Conservation (phyloP, 2,329 filamentous ascomycete species). For the Monosporascus sp. region DNA sequence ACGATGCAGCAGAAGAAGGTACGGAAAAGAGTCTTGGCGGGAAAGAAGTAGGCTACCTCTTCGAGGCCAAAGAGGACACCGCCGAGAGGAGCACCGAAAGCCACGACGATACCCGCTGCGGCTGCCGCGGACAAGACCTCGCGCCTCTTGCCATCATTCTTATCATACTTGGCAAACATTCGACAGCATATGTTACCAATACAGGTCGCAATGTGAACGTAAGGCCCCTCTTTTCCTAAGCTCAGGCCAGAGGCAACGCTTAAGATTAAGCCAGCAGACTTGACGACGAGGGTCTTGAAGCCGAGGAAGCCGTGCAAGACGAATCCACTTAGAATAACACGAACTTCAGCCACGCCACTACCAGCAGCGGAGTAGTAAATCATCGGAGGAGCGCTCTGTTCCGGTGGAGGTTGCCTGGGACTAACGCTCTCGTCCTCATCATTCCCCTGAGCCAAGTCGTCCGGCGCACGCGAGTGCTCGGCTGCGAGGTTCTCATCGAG, state of each 20-base stretch:
- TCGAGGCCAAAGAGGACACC: conserved; percentile 91
- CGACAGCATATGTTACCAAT: conserved; percentile 94
- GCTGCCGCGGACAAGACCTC: conserved; percentile 92
- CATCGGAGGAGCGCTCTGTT: conserved; percentile 58
- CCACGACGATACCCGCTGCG: conserved; percentile 86
- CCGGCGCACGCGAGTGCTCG: conserved; percentile 36
- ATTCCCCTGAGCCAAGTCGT: conserved; percentile 30
- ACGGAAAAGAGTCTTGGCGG: conserved; percentile 91
- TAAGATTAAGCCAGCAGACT: conserved; percentile 75
- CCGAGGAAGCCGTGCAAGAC: conserved; percentile 95
- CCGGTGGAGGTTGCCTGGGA: conserved; percentile 24
- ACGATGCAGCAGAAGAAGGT: conserved; percentile 98
- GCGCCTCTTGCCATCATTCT: conserved; percentile 89
- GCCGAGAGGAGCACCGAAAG: conserved; percentile 82
- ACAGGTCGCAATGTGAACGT: conserved; percentile 95
- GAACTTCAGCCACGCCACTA: conserved; percentile 93
- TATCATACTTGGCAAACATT: conserved; percentile 89
- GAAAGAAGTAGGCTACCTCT: conserved; percentile 96
- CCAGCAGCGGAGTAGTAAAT: conserved; percentile 94
- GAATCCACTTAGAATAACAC: conserved; percentile 96
- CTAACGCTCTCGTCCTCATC: conserved; percentile 40
- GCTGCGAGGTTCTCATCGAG: conserved; percentile 90
- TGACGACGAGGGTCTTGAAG: conserved; percentile 78
- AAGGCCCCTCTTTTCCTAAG: conserved; percentile 90
- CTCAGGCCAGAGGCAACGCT: conserved; percentile 91